A percentile compares a stretch with the other conserved stretches of the same genome.
Evolutionary conservation across 2,329 filamentous ascomycete genomes (phyloP).

Genomic region (Penicillium corylophilum): DNA sequence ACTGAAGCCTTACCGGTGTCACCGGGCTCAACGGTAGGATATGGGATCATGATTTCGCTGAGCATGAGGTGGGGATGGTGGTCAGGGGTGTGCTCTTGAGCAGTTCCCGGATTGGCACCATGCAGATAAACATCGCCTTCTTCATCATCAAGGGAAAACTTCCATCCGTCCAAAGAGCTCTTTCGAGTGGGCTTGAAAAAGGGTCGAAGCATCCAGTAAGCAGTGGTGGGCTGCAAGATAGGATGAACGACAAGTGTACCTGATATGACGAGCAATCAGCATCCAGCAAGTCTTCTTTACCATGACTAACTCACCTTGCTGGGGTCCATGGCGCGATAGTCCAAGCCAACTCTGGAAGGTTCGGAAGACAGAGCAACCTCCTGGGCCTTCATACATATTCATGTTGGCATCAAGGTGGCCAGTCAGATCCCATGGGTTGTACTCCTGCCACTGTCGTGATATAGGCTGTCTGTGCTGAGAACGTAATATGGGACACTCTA

Average conservation of each 20-base stretch:
- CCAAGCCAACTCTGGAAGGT: not conserved
- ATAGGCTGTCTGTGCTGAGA: not conserved
- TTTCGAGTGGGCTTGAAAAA: conserved; percentile 62
- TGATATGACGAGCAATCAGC: not conserved
- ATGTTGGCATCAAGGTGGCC: not conserved
- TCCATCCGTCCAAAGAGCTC: conserved; percentile 1
- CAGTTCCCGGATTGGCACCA: not conserved
- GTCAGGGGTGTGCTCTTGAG: not conserved
- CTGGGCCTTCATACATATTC: not conserved
- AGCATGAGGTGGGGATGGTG: not conserved
- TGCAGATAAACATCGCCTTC: not conserved
- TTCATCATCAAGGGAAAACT: not conserved
- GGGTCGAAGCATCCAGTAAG: conserved; percentile 73
- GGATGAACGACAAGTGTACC: conserved; percentile 69
- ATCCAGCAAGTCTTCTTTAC: not conserved
- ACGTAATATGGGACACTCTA: not conserved
- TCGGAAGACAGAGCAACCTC: not conserved
- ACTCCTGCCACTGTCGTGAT: not conserved
- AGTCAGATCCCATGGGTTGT: not conserved
- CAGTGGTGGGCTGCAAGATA: conserved; percentile 66
- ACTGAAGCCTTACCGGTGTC: not conserved
- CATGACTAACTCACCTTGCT: not conserved
- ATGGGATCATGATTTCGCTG: not conserved
- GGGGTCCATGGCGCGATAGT: not conserved
- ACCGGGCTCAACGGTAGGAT: not conserved